Conservation (phyloP, 768 basidiomycete species). For the Boletus vinaceobasis region DNA sequence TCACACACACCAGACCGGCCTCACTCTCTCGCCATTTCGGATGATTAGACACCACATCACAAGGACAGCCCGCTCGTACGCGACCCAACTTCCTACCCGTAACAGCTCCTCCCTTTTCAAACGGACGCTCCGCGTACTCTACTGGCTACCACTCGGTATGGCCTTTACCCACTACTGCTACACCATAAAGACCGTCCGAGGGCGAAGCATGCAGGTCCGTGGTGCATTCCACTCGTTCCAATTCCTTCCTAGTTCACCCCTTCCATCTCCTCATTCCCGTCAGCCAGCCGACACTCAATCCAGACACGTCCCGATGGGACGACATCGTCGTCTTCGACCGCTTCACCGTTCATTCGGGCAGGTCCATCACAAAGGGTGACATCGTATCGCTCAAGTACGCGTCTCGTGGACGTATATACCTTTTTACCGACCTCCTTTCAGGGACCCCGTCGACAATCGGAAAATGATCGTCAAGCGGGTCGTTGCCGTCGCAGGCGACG, state of each 20-base stretch:
- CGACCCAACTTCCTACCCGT: neutral
- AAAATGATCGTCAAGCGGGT: conserved; percentile 64
- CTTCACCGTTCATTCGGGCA: conserved; percentile 35
- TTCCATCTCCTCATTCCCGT: conserved; percentile 11
- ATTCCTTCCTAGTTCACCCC: neutral
- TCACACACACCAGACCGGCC: no score
- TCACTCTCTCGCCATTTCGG: no score
- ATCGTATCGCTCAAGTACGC: conserved; percentile 57
- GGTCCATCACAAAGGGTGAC: conserved; percentile 51
- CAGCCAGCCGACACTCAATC: conserved; percentile 71
- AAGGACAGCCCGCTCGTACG: neutral
- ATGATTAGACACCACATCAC: neutral
- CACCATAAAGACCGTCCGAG: conserved; percentile 52
- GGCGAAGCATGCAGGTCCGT: conserved; percentile 72
- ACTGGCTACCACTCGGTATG: conserved; percentile 57
- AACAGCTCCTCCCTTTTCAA: neutral
- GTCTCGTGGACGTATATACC: neutral
- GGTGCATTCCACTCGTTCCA: neutral
- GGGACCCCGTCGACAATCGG: conserved; percentile 56
- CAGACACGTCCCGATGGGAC: conserved; percentile 56
- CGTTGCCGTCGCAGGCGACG: conserved; percentile 59
- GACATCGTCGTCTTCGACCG: conserved; percentile 67
- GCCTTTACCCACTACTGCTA: conserved; percentile 50
- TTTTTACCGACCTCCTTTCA: conserved; percentile 20
- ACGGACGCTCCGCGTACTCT: conserved; percentile 33